Evolutionary conservation across 2,329 filamentous ascomycete genomes (phyloP), one percentile per base, ranked within the genome.

Genomic region (Fusarium metavorans): DNA sequence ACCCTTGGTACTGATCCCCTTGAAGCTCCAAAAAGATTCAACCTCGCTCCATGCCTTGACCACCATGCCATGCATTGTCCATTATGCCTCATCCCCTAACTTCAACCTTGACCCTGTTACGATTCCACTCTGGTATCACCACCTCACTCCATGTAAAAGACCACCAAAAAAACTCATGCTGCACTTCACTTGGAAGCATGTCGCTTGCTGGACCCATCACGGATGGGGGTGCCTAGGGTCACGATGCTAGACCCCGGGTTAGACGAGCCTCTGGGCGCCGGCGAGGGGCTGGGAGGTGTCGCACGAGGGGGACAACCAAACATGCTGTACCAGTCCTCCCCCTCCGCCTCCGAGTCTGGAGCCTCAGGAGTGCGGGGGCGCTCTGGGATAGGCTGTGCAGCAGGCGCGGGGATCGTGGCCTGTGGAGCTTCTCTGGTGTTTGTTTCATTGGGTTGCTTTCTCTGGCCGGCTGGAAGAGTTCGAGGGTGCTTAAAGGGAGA

Each of bases 201-300:
- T 2, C 32, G 52, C 27, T 48, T 30, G 14, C 50, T 27, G 4
- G 27, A 32, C 14, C 30, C 18, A 14, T 27, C 10, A 3, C 27
- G 8, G 1, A 16, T n/a, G 4, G 67, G 54, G 7, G 59, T 64
- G 3, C 58, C 50, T 0, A 50, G 48, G 18, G 45, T 37, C 4
- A 32, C 35, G 18, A 64, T 59, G 37, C 60, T 39, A 2, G 59
- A 30, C 11, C 23, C 50, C 9, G 68, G 60, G 13, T 68, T 58
- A 7, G 35, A 32, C 6, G 65, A 30, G 4, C 23, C 56, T 35
- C 75, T 70, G 1, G 75, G 75, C 6, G 73, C 73, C 1, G 75
- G 75, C 27, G 75, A 77, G n/a, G 75, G 75, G 4, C 64, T 77
- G 3, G 75, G 73, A 6, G 75, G 75, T 2, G 75, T 77, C 37